Evolutionary conservation across 176 grass and related monocot species (phyloP).

Genomic region (Canna indica): DNA sequence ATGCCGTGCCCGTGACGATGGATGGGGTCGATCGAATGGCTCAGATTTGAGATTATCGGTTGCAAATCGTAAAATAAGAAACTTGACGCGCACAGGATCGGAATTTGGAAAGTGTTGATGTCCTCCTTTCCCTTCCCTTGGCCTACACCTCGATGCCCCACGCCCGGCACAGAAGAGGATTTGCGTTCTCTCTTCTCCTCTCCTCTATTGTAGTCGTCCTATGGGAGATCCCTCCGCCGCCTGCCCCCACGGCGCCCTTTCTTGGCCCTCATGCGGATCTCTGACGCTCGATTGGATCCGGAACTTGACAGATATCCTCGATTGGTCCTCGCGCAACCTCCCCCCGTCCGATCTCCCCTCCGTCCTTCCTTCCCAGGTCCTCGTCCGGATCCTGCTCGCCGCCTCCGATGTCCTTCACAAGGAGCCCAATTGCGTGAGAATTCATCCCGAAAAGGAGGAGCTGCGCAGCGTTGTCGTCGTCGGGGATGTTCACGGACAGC

Average conservation of each 20-base stretch:
- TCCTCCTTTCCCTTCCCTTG: no score
- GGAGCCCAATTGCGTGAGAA: constrained; percentile 68
- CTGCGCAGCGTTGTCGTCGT: constrained; percentile 51
- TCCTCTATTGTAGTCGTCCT: not conserved
- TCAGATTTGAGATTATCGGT: no score
- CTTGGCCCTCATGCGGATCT: constrained; percentile 50
- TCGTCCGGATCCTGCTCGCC: constrained; percentile 54
- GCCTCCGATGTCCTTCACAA: constrained; percentile 74
- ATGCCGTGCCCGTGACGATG: no score
- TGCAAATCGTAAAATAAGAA: no score
- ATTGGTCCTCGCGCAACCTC: constrained; percentile 72
- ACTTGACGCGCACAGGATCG: no score
- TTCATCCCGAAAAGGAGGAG: constrained; percentile 39
- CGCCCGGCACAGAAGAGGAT: not conserved
- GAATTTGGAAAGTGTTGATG: no score
- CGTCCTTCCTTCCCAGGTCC: constrained; percentile 40
- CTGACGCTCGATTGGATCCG: constrained; percentile 62
- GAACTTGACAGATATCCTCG: constrained; percentile 32
- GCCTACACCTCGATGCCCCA: not conserved
- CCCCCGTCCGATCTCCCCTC: constrained; percentile 45
- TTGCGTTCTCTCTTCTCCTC: not conserved
- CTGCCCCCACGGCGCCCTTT: constrained; percentile 22
- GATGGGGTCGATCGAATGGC: no score
- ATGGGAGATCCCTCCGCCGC: constrained; percentile 8
- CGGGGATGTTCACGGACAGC: constrained; percentile 93